phyloP scores from a whole-genome alignment of 2,329 filamentous ascomycete genomes.

The Microcyclospora pomicola region DNA sequence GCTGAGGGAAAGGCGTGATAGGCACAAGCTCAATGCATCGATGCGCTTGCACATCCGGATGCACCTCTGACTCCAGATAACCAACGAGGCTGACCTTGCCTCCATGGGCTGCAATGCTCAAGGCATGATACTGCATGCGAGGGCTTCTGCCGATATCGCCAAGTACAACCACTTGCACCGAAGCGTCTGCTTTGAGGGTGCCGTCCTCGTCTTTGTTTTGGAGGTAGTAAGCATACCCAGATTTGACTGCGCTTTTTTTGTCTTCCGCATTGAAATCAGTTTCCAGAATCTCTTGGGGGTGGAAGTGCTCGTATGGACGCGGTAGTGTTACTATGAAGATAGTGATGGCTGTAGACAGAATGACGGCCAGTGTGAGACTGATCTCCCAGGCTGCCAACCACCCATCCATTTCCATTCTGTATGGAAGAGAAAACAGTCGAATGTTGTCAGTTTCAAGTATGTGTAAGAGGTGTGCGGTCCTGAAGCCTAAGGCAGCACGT shows the following conservation, averaged over 20 bases:
- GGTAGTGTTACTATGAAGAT: constrained; percentile 39
- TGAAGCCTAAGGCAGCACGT: no score
- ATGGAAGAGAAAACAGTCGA: no score
- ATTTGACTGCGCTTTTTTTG: constrained; percentile 13
- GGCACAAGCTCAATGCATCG: constrained; percentile 57
- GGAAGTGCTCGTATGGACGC: constrained; percentile 34
- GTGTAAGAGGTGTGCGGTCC: no score
- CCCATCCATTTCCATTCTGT: no score
- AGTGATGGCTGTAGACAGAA: constrained; percentile 34
- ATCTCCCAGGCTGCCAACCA: constrained; percentile 19
- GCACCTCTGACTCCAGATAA: constrained; percentile 71
- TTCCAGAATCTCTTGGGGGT: constrained; percentile 13
- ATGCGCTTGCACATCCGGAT: constrained; percentile 61
- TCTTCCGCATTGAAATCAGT: constrained; percentile 17
- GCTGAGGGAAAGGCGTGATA: constrained; percentile 51
- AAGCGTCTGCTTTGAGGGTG: constrained; percentile 28
- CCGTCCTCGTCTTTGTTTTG: constrained; percentile 12
- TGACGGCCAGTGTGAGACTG: constrained; percentile 26
- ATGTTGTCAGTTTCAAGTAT: no score
- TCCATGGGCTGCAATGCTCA: constrained; percentile 76
- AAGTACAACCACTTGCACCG: constrained; percentile 74
- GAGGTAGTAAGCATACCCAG: constrained; percentile 19
- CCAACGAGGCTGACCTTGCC: constrained; percentile 74
- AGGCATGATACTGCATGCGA: constrained; percentile 95
- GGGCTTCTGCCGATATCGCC: constrained; percentile 93